Conservation (phyloP, 2,329 filamentous ascomycete species). For the Fusarium sarcochroum region DNA sequence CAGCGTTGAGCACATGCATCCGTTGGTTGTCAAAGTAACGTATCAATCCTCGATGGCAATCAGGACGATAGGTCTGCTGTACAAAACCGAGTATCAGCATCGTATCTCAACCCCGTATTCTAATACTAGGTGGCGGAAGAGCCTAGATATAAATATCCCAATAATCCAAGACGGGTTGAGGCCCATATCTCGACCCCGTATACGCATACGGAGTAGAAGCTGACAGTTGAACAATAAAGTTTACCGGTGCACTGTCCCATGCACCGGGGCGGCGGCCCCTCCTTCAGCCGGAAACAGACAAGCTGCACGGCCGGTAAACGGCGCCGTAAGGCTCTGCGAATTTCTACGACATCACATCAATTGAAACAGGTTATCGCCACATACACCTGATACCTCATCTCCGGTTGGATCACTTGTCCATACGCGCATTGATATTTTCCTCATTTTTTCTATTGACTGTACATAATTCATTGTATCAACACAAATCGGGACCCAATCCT, state of each 20-base stretch:
- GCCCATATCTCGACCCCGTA: too few species aligned
- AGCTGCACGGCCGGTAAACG: constrained; percentile 29
- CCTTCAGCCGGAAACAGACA: constrained; percentile 37
- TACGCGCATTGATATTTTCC: not conserved
- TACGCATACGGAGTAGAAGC: not conserved
- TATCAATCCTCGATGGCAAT: not conserved
- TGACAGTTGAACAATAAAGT: constrained; percentile 3
- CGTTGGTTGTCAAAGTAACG: not conserved
- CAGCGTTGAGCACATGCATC: not conserved
- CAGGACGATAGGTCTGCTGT: not conserved
- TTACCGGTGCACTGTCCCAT: constrained; percentile 23
- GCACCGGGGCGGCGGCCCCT: constrained; percentile 38
- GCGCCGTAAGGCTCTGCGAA: constrained; percentile 26
- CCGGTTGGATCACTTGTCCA: not conserved
- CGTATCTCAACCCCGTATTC: not conserved
- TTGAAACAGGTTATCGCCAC: constrained; percentile 35
- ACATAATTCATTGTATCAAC: constrained; percentile 2
- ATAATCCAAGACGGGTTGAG: not conserved
- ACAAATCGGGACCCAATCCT: constrained; percentile 7
- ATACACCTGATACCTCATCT: not conserved
- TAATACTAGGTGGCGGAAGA: not conserved
- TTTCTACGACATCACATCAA: constrained; percentile 35
- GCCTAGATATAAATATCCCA: not conserved
- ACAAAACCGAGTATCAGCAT: too few species aligned
- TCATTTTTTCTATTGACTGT: not conserved